phyloP scores from a whole-genome alignment of 768 basidiomycete species.

The Gloeophyllum trabeum region DNA sequence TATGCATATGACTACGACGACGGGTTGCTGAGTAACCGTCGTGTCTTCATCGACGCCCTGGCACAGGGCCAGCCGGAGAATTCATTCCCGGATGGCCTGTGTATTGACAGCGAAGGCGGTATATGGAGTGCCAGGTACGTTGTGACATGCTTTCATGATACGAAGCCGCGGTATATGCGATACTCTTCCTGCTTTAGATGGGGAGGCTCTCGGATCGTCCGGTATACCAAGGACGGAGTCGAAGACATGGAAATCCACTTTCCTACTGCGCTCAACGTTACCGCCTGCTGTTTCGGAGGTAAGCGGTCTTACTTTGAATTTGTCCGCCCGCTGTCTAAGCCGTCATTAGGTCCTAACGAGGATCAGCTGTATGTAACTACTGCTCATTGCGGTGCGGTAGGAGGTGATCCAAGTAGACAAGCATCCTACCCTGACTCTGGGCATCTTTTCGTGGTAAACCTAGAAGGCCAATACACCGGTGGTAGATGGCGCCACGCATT shows the following conservation, averaged over 20 bases:
- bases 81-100: constrained; percentile 55
- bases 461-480: constrained; percentile 31
- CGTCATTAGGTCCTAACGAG: constrained; percentile 41
- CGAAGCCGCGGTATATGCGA: neutral
- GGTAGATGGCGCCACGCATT: constrained; percentile 16
- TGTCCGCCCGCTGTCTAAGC: neutral
- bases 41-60: constrained; percentile 46
- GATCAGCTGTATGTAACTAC: constrained; percentile 50
- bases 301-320: constrained; percentile 8
- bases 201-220: constrained; percentile 50
- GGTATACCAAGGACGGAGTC: constrained; percentile 41
- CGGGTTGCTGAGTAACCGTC: constrained; percentile 44
- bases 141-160: constrained; percentile 5
- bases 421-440: constrained; percentile 42
- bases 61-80: constrained; percentile 36
- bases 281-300: constrained; percentile 66
- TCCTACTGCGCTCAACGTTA: constrained; percentile 52
- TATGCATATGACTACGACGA: constrained; percentile 53
- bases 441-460: constrained; percentile 40
- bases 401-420: constrained; percentile 40
- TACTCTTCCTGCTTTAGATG: constrained; percentile 28
- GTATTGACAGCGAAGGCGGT: constrained; percentile 49
- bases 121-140: constrained; percentile 55
- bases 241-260: constrained; percentile 47
- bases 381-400: constrained; percentile 46